Conservation (phyloP, 805 yeast genomes). For the Metschnikowia picachoensis region DNA sequence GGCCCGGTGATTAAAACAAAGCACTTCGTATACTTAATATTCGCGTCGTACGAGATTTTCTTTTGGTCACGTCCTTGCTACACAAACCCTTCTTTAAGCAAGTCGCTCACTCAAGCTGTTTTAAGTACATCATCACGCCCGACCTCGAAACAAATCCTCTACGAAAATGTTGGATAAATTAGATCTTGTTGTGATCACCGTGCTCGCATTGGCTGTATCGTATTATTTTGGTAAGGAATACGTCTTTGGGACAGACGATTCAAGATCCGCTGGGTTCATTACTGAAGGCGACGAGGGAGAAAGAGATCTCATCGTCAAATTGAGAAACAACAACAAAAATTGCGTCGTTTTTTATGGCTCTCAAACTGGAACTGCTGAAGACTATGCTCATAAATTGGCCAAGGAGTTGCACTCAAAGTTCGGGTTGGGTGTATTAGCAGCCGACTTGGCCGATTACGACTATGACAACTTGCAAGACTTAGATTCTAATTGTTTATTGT, state of each 20-base stretch:
- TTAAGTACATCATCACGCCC: neutral
- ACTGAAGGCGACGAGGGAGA: conserved; percentile 28
- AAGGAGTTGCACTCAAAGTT: conserved; percentile 83
- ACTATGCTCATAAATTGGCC: conserved; percentile 84
- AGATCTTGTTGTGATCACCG: conserved; percentile 65
- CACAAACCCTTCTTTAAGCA: neutral
- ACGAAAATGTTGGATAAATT: conserved; percentile 59
- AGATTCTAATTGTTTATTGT: conserved; percentile 49
- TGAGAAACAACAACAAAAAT: conserved; percentile 63
- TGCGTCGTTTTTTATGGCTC: conserved; percentile 85
- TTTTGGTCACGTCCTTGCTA: neutral
- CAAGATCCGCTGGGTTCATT: conserved; percentile 29
- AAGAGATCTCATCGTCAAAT: conserved; percentile 56
- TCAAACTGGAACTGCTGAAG: conserved; percentile 99
- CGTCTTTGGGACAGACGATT: conserved; percentile 36
- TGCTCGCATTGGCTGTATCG: conserved; percentile 59
- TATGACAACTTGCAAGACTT: conserved; percentile 69
- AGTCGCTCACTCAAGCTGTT: neutral
- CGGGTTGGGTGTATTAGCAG: conserved; percentile 77
- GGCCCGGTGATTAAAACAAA: neutral
- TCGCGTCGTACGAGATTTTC: neutral
- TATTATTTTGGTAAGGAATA: conserved; percentile 65
- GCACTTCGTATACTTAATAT: too few relatives aligned
- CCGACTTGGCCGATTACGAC: conserved; percentile 86
- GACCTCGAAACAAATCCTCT: neutral